A percentile compares a stretch with the other conserved stretches of the same genome.
Conservation (phyloP, 768 basidiomycete genomes). For the Mrakia blollopis region DNA sequence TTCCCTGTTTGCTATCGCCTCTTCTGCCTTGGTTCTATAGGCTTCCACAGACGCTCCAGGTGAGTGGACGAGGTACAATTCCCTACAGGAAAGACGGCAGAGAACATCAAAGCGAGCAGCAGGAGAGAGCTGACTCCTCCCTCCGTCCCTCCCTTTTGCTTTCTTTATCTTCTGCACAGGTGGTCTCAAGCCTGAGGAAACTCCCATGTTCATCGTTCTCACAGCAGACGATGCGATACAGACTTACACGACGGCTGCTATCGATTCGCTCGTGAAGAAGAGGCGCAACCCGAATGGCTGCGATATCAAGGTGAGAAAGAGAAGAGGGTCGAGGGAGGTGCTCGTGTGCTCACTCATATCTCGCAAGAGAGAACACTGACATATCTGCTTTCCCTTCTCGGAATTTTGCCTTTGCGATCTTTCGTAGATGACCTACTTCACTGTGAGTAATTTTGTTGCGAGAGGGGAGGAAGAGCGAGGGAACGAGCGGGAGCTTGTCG, state of each 20-base stretch:
- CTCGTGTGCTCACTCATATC: too few species aligned
- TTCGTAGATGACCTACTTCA: slow-evolving; percentile 46
- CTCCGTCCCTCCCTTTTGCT: neutral
- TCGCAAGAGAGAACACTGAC: neutral
- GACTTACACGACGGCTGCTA: slow-evolving; percentile 65
- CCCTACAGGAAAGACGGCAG: too few species aligned
- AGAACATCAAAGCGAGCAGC: too few species aligned
- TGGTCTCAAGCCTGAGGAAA: slow-evolving; percentile 59
- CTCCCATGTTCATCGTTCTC: slow-evolving; percentile 59
- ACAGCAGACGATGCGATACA: slow-evolving; percentile 63
- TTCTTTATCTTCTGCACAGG: neutral
- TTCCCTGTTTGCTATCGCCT: neutral
- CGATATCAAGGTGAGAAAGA: slow-evolving; percentile 45
- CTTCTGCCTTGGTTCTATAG: slow-evolving; percentile 46
- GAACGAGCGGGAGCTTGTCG: too few species aligned
- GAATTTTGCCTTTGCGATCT: neutral
- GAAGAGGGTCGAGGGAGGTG: too few species aligned
- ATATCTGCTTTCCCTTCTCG: neutral
- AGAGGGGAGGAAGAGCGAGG: neutral
- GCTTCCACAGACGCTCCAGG: slow-evolving; percentile 70
- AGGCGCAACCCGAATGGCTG: slow-evolving; percentile 23
- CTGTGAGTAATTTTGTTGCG: neutral
- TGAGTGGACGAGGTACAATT: neutral
- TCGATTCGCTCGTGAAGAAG: slow-evolving; percentile 51
- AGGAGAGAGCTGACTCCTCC: neutral